Evolutionary conservation across 768 basidiomycete genomes (phyloP), one percentile per base, ranked within the genome.

Genomic region (Cantharellus cinnabarinus): DNA sequence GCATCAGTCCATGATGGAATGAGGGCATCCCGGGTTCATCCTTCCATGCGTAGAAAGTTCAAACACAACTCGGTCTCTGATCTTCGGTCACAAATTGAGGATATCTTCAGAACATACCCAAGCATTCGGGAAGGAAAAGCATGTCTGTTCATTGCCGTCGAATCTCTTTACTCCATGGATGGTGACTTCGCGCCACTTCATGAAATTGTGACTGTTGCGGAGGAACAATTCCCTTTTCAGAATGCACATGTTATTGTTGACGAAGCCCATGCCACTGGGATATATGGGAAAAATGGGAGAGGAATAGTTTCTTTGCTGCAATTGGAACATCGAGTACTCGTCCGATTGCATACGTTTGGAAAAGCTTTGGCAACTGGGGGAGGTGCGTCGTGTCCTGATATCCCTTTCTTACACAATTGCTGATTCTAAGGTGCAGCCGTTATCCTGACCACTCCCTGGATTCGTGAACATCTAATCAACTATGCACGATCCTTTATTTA

Each of bases 141-240:
- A 41, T 81, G 73, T 64, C 70, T 87, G 2, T 95, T 93, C 66
- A 69, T 98, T 7, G 81, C 88, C 0, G 81, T 95, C 4, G 94
- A 98, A 74, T 83, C 80, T 42, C 69, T 97, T 51, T 97, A 97
- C 64, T 87, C 83, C 59, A 98, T 98, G 94, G 94, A 98, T 64
- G 94, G 94, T 10, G 94, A 90, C 37, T 76, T 94, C 61, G 76
- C 84, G 0, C 90, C 89, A 0, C 72, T 98, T 38, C 58, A 58
- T 14, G 77, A 78, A 50, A 81, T 95, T 53, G 77, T 83, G 41
- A 29, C 77, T 37, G 65, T 76, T 2, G 65, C 89, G 50, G 79
- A 89, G 37, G 72, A 76, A 44, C 62, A 76, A 7, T 76, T 89
- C 48, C 83, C 83, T 1, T 58, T 64, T 15, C 75, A 76, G 2